Evolutionary conservation across 2,329 filamentous ascomycete genomes (phyloP).

Genomic region (Sporothrix schenckii): DNA sequence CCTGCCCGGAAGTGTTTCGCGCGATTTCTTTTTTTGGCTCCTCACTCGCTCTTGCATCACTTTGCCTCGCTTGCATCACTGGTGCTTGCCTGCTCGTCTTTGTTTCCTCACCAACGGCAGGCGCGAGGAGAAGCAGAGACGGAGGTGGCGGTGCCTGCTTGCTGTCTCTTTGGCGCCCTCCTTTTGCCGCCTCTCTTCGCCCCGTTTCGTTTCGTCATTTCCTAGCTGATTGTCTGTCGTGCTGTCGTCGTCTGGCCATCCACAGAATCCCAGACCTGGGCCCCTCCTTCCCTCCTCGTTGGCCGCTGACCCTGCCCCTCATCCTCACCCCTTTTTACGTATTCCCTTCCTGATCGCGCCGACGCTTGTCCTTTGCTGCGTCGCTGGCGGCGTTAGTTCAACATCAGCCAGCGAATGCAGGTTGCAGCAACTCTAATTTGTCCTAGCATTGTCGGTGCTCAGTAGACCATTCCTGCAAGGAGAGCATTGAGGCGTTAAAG

Average conservation of each 20-base stretch:
- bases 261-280: background rate
- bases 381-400: background rate
- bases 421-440: background rate
- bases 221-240: background rate
- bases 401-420: background rate
- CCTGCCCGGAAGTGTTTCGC: background rate
- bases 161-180: slow-evolving; percentile 22
- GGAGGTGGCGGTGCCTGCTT: slow-evolving; percentile 21
- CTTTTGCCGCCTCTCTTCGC: background rate
- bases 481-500: background rate
- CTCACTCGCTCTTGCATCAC: background rate
- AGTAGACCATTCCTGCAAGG: background rate
- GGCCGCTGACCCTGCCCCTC: background rate
- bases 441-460: background rate
- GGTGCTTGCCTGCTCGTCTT: background rate
- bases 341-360: slow-evolving; percentile 1
- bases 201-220: slow-evolving; percentile 21
- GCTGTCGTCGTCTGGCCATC: background rate
- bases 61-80: background rate
- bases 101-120: slow-evolving; percentile 18
- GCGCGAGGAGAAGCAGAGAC: slow-evolving; percentile 19
- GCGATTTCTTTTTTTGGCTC: slow-evolving; percentile 22
- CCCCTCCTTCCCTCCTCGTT: background rate
- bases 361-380: background rate
- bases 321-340: background rate